Evolutionary conservation across 257 asterid species (phyloP), one percentile per base, ranked within the genome.

Genomic region (Phtheirospermum japonicum): DNA sequence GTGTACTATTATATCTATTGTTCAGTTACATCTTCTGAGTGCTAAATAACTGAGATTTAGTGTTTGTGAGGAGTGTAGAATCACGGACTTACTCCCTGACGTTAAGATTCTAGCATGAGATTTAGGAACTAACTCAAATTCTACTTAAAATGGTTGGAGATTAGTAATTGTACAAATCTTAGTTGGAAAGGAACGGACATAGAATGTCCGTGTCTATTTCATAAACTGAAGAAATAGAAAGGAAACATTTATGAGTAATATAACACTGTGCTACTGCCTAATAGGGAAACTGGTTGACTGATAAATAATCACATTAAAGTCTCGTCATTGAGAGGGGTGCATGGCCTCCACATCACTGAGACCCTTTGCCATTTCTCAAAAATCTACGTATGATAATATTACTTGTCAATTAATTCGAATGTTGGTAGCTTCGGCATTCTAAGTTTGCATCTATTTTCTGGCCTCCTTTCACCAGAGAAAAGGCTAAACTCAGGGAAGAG

Each of bases 401-500:
- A n/a, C n/a, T n/a, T n/a, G n/a, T n/a, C n/a, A n/a, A n/a, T n/a
- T n/a, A n/a, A n/a, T n/a, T n/a, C n/a, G n/a, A n/a, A n/a, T n/a
- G n/a, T n/a, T n/a, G n/a, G n/a, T n/a, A n/a, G n/a, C n/a, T n/a
- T 40, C 14, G 48, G 17, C 16, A 40, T 12, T 40, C 48, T 66
- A n/a, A n/a, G n/a, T n/a, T n/a, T n/a, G n/a, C n/a, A n/a, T n/a
- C n/a, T n/a, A n/a, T n/a, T n/a, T n/a, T 34, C 5, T 61, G 55
- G 40, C n/a, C 64, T 43, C 46, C 19, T 69, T 71, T 51, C 28
- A 62, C 57, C 85, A 92, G 99, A 72, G 96, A 92, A 71, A 89
- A 81, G 79, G 81, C 85, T 63, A 82, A 83, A 70, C 81, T 89
- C 66, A 73, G 83, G 79, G 95, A 86, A 70, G 94, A 92, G 61